Evolutionary conservation across 2,329 filamentous ascomycete species (phyloP).

Genomic region (Camillea tinctor): DNA sequence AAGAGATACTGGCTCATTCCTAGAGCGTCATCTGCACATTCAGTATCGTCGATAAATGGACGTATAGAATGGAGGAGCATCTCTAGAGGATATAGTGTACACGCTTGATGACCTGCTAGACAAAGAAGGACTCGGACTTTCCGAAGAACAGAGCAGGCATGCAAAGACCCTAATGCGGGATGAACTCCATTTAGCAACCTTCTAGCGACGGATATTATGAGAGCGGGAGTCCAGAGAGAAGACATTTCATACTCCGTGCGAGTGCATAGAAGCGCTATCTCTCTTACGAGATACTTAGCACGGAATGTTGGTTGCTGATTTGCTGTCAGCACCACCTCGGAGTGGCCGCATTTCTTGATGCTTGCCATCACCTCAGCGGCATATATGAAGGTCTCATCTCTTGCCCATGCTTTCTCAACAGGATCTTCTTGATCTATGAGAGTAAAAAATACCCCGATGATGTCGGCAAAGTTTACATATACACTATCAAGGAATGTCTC

Average conservation of each 20-base stretch:
- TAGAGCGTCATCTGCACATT: slow-evolving; percentile 88
- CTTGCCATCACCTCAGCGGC: slow-evolving; percentile 64
- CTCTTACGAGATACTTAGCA: slow-evolving; percentile 70
- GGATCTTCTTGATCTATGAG: slow-evolving; percentile 75
- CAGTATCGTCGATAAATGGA: slow-evolving; percentile 74
- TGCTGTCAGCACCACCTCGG: slow-evolving; percentile 63
- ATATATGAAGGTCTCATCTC: slow-evolving; percentile 55
- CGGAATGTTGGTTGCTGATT: slow-evolving; percentile 87
- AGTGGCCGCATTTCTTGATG: slow-evolving; percentile 69
- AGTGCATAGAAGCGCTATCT: slow-evolving; percentile 76
- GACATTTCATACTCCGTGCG: slow-evolving; percentile 64
- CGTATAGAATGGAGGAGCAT: slow-evolving; percentile 83
- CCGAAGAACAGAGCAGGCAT: slow-evolving; percentile 81
- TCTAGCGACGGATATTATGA: slow-evolving; percentile 73
- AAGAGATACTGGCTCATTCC: slow-evolving; percentile 86
- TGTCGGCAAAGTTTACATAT: slow-evolving; percentile 70
- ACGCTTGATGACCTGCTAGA: slow-evolving; percentile 70
- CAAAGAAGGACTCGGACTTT: slow-evolving; percentile 81
- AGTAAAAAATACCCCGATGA: slow-evolving; percentile 73
- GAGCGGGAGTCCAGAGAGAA: slow-evolving; percentile 71
- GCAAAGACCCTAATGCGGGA: slow-evolving; percentile 78
- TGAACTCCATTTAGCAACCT: slow-evolving; percentile 79
- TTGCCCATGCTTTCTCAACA: slow-evolving; percentile 65
- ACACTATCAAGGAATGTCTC: slow-evolving; percentile 63
- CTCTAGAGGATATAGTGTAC: slow-evolving; percentile 79